These are phyloP conservation scores for Lecanicillium sp. DNA, from an alignment of 2,329 filamentous ascomycete genomes.

Conservation along the genomic window DNA sequence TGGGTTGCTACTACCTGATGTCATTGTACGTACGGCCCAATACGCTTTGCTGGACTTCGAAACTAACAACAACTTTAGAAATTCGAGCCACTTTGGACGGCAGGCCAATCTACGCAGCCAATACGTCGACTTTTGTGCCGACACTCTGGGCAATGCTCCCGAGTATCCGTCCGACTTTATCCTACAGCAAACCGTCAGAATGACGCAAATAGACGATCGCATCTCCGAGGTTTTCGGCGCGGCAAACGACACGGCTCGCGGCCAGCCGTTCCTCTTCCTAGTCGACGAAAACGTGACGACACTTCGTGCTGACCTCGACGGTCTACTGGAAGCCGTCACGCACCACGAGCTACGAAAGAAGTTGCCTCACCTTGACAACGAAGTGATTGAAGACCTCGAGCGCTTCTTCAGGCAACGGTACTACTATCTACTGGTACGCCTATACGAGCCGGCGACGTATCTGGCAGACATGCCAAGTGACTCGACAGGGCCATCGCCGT, in stretches of 20 bases:
- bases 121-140: slow-evolving; percentile 26
- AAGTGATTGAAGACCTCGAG: slow-evolving; percentile 11
- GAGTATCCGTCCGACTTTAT: slow-evolving; percentile 22
- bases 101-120: slow-evolving; percentile 22
- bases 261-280: slow-evolving; percentile 21
- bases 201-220: slow-evolving; percentile 26
- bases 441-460: slow-evolving; percentile 31
- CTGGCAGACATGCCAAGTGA: slow-evolving; percentile 18
- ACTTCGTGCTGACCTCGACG: slow-evolving; percentile 24
- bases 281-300: slow-evolving; percentile 24
- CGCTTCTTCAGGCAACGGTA: slow-evolving; percentile 22
- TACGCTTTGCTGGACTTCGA: not conserved
- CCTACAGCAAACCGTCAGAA: slow-evolving; percentile 24
- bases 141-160: slow-evolving; percentile 18
- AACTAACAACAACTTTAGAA: slow-evolving; percentile 15
- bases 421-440: slow-evolving; percentile 26
- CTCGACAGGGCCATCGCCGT: slow-evolving; percentile 16
- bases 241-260: slow-evolving; percentile 18
- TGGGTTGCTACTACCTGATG: slow-evolving; percentile 32
- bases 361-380: slow-evolving; percentile 7
- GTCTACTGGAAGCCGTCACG: slow-evolving; percentile 21
- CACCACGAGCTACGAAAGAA: slow-evolving; percentile 13
- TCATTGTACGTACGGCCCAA: slow-evolving; percentile 23
- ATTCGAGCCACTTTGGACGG: slow-evolving; percentile 29
- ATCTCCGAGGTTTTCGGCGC: slow-evolving; percentile 25